phyloP scores from a whole-genome alignment of 2,329 filamentous ascomycete species.

The Diaporthe sp. region DNA sequence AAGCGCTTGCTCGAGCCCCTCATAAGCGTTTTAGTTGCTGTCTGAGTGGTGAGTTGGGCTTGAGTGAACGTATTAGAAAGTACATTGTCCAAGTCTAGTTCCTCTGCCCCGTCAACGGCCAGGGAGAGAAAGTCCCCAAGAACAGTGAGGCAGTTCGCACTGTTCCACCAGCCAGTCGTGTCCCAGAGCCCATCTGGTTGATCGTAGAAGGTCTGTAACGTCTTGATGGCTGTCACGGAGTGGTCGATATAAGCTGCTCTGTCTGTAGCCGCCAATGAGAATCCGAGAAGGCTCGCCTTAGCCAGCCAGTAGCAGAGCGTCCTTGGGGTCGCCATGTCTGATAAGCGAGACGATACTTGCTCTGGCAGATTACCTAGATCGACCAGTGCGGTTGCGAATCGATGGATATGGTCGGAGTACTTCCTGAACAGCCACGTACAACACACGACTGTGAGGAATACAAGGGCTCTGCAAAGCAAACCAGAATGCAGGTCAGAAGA shows the following conservation, averaged over 20 bases:
- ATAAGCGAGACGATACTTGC: not conserved
- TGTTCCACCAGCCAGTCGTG: slow-evolving; percentile 80
- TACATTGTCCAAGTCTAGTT: slow-evolving; percentile 54
- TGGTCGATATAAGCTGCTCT: slow-evolving; percentile 49
- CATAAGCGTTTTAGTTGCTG: slow-evolving; percentile 53
- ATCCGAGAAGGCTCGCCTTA: not conserved
- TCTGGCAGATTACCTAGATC: not conserved
- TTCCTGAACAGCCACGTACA: not conserved
- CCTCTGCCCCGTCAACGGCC: slow-evolving; percentile 49
- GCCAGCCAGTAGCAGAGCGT: slow-evolving; percentile 9
- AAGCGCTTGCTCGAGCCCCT: slow-evolving; percentile 48
- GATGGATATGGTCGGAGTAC: not conserved
- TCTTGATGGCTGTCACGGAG: slow-evolving; percentile 50
- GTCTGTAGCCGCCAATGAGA: slow-evolving; percentile 32
- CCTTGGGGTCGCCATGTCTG: not conserved
- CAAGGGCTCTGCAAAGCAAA: not conserved
- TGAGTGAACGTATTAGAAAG: slow-evolving; percentile 60
- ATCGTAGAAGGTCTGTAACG: slow-evolving; percentile 74
- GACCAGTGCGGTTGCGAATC: not conserved
- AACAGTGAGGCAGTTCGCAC: slow-evolving; percentile 74
- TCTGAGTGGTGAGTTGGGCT: slow-evolving; percentile 56
- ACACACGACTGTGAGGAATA: not conserved
- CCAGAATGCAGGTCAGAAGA: not conserved
- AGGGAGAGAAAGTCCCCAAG: slow-evolving; percentile 66
- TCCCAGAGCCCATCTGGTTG: slow-evolving; percentile 71